Evolutionary conservation across 352 stramenopile species (phyloP).

Genomic region (Phytophthora colocasiae): DNA sequence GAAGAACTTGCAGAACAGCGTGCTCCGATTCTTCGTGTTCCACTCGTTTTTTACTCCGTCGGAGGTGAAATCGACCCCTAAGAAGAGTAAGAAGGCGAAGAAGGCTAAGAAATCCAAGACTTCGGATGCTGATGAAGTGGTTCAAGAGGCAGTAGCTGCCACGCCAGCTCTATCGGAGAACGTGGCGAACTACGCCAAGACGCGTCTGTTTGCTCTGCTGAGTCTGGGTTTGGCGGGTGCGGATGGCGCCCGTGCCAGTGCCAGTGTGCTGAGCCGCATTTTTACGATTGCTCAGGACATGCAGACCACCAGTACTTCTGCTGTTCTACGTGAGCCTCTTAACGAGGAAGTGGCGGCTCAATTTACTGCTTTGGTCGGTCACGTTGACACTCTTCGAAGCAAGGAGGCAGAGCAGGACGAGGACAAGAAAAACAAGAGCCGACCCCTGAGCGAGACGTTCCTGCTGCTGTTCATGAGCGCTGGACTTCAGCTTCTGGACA

Average conservation of each 20-base stretch:
- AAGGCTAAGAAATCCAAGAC: slow-evolving; percentile 41
- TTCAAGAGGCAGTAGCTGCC: slow-evolving; percentile 32
- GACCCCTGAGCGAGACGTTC: slow-evolving; percentile 69
- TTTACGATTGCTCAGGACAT: slow-evolving; percentile 51
- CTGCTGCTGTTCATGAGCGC: slow-evolving; percentile 78
- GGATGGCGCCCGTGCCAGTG: slow-evolving; percentile 31
- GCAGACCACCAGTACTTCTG: slow-evolving; percentile 24
- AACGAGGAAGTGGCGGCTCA: slow-evolving; percentile 37
- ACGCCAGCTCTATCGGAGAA: slow-evolving; percentile 56
- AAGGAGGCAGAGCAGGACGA: slow-evolving; percentile 43
- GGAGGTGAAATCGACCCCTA: slow-evolving; percentile 41
- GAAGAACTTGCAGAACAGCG: slow-evolving; percentile 43
- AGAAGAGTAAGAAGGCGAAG: slow-evolving; percentile 62
- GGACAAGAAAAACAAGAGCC: slow-evolving; percentile 39
- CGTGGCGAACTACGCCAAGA: slow-evolving; percentile 58
- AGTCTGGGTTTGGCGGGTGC: slow-evolving; percentile 59
- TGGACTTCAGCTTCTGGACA: slow-evolving; percentile 77
- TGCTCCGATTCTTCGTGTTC: slow-evolving; percentile 72
- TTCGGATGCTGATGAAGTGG: slow-evolving; percentile 22
- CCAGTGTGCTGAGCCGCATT: slow-evolving; percentile 59
- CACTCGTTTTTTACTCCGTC: slow-evolving; percentile 70
- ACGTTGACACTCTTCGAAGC: slow-evolving; percentile 46
- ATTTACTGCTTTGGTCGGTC: slow-evolving; percentile 20
- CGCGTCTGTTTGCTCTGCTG: slow-evolving; percentile 72
- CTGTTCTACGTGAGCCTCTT: slow-evolving; percentile 52